Evolutionary conservation across 2,329 filamentous ascomycete genomes (phyloP).

Genomic region (Hymenoscyphus salicellus): DNA sequence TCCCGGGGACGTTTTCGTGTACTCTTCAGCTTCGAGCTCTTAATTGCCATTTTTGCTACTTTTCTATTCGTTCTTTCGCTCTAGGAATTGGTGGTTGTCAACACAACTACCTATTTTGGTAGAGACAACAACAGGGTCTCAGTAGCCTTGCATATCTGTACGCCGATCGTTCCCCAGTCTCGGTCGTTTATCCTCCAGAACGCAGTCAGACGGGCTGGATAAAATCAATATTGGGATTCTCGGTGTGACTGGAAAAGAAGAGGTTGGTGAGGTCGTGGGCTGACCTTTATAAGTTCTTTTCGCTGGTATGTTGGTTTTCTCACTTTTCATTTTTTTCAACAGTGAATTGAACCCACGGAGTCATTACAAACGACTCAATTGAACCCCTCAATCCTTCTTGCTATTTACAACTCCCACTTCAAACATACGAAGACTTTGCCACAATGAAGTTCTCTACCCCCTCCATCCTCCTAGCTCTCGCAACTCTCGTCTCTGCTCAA

Average conservation of each 20-base stretch:
- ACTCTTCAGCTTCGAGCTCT: not conserved
- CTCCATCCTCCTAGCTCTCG: conserved; percentile 8
- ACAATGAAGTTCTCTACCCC: not conserved
- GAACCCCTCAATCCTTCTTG: not conserved
- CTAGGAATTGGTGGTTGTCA: not conserved
- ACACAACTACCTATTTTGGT: not conserved
- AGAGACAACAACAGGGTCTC: conserved; percentile 1
- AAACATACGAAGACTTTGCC: not conserved
- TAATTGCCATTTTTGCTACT: not conserved
- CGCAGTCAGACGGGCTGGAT: conserved; percentile 1
- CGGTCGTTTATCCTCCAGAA: conserved; percentile 1
- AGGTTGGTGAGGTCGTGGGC: not conserved
- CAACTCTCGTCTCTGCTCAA: conserved; percentile 1
- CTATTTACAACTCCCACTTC: not conserved
- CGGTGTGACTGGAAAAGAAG: not conserved
- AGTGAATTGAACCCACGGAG: not conserved
- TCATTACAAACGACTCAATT: not conserved
- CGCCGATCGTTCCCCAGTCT: conserved; percentile 8
- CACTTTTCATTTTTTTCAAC: not conserved
- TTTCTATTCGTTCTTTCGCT: not conserved
- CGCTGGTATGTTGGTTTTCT: not conserved
- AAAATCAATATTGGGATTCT: not conserved
- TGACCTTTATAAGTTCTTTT: not conserved
- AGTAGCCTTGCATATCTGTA: conserved; percentile 12
- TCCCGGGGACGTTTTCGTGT: not conserved